These are phyloP conservation scores for Verticillium nonalfalfae DNA, from an alignment of 2,329 filamentous ascomycete genomes.

Conservation along the genomic window DNA sequence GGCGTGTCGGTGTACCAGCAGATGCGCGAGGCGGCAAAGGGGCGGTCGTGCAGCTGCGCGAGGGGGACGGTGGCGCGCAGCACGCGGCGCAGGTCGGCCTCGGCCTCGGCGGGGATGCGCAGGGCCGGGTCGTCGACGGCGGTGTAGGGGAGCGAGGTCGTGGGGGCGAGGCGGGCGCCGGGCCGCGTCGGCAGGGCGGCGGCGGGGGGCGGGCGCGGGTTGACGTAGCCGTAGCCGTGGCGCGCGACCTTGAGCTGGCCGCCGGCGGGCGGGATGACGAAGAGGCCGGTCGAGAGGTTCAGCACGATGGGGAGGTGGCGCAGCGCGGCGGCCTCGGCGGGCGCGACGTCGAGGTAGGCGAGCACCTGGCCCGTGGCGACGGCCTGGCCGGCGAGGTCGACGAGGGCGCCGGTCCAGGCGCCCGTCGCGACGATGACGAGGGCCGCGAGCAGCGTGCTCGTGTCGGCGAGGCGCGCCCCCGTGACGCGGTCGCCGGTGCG, in stretches of 20 bases:
- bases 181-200: constrained; percentile 2
- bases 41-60: constrained; percentile 46
- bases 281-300: constrained; percentile 65
- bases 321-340: constrained; percentile 62
- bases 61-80: constrained; percentile 55
- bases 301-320: constrained; percentile 64
- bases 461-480: constrained; percentile 47
- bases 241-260: constrained; percentile 62
- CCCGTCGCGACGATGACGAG: constrained; percentile 77
- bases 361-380: constrained; percentile 78
- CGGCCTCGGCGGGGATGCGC: constrained; percentile 53
- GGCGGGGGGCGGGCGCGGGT: constrained; percentile 21
- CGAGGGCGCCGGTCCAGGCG: constrained; percentile 74
- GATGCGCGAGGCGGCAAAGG: constrained; percentile 55
- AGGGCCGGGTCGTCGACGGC: constrained; percentile 41
- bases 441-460: constrained; percentile 51
- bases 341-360: constrained; percentile 68
- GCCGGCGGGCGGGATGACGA: constrained; percentile 64
- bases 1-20: constrained; percentile 76
- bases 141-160: constrained; percentile 35
- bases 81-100: constrained; percentile 53
- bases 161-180: background rate
- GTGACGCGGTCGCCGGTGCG: constrained; percentile 21
- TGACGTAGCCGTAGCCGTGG: constrained; percentile 63
- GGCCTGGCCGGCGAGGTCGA: constrained; percentile 71